Base-by-base conservation (phyloP, 1,284 basidiomycete species). In the Athelia sp. region DNA sequence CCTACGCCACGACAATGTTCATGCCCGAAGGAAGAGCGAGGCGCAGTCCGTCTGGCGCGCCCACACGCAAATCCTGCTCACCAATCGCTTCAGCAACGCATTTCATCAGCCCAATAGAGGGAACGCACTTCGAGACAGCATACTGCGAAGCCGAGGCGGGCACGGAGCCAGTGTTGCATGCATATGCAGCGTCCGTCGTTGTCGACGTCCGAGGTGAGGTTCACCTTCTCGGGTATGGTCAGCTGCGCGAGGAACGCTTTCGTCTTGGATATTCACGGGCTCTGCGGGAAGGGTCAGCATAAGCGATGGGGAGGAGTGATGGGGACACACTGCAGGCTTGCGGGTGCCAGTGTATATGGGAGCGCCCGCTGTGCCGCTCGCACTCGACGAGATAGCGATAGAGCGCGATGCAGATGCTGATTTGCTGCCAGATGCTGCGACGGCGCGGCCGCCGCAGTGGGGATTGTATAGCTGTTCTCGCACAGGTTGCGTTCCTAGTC, bases 131-230 rank as follows among this genome's bases (percentile, higher is more conserved):
- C 47, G n/a, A 46, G 29, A 24, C 45, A 53, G 36, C 49, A 22
- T 18, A 46, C 54, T 11, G 24, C 31, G 48, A 54, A 52, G 35
- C 47, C 46, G 29, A 54, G 46, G 19, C 50, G 47, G 57, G 49
- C 13, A 62, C 49, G 10, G 45, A 21, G 50, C 71, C 71, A 4
- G 70, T 70, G 53, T 75, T n/a, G n/a, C n/a, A n/a, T 75, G n/a
- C 75, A 74, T 35, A 74, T 71, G 57, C 76, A 79, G 4, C 69
- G 70, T 0, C 70, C 62, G 26, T 49, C 45, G 26, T 54, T 49
- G 50, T 64, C 65, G 4, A 62, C 56, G 14, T 64, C 66, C 4
- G 65, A 65, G 6, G 64, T 62, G 31, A 66, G 45, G 43, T 66
- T 66, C 45, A 66, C 56, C 55, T 67, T 61, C 24, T 65, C 62